Evolutionary conservation across 345 rosid species (phyloP).

Genomic region (Conringia planisiliqua): DNA sequence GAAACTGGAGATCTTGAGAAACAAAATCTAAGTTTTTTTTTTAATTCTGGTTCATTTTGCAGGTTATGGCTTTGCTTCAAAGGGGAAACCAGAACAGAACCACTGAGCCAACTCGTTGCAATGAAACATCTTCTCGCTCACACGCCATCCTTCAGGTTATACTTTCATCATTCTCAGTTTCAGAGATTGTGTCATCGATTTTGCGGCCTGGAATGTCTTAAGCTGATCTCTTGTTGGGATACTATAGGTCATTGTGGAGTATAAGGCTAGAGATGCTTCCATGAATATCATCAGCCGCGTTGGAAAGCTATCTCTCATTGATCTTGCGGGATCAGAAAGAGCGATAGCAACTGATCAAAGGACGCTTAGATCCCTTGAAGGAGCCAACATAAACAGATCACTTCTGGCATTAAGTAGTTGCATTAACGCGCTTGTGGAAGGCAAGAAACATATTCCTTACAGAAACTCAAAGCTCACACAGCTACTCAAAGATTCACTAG

Average conservation of each 20-base stretch:
- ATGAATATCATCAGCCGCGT: constrained; percentile 59
- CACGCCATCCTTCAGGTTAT: constrained; percentile 94
- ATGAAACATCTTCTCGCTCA: constrained; percentile 95
- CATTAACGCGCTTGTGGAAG: constrained; percentile 95
- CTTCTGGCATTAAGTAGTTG: constrained; percentile 95
- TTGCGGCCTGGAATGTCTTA: background rate
- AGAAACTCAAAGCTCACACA: constrained; percentile 96
- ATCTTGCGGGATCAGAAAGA: constrained; percentile 99
- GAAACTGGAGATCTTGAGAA: background rate
- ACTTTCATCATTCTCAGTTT: background rate
- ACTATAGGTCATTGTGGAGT: constrained; percentile 71
- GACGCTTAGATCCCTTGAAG: constrained; percentile 86
- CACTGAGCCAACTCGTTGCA: constrained; percentile 88
- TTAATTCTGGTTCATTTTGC: constrained; percentile 13
- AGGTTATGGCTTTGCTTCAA: constrained; percentile 94
- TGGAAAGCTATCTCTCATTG: constrained; percentile 88
- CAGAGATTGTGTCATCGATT: background rate
- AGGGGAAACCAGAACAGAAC: constrained; percentile 92
- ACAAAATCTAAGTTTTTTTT: background rate
- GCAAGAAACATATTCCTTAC: constrained; percentile 88
- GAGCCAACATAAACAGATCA: constrained; percentile 91
- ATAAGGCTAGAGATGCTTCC: constrained; percentile 59
- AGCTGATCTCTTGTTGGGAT: constrained; percentile 12
- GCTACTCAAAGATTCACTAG: constrained; percentile 88
- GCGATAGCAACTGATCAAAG: constrained; percentile 92